Evolutionary conservation across 2,329 filamentous ascomycete genomes (phyloP).

Genomic region (Fusarium mexicanum): DNA sequence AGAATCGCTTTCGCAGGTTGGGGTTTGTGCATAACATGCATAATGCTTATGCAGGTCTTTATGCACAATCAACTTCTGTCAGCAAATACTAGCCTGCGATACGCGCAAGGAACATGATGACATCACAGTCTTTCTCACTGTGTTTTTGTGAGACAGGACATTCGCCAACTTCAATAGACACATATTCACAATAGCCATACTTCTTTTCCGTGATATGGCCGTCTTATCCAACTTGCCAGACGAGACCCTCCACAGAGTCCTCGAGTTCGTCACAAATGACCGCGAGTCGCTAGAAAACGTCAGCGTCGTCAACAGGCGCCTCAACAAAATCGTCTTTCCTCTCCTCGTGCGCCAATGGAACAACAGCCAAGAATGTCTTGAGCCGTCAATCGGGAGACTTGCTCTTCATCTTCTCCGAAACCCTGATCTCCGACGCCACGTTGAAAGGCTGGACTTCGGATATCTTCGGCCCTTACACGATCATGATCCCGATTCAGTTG

Average conservation of each 20-base stretch:
- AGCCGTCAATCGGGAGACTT: not conserved
- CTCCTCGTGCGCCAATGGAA: not conserved
- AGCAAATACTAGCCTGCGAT: not conserved
- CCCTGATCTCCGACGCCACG: not conserved
- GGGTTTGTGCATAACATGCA: not conserved
- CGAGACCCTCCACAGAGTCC: not conserved
- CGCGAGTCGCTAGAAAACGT: not conserved
- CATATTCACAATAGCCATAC: not conserved
- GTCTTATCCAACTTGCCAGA: not conserved
- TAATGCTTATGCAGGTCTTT: not conserved
- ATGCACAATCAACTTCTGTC: not conserved
- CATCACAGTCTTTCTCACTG: not conserved
- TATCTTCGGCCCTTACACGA: not conserved
- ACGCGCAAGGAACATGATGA: rapidly evolving
- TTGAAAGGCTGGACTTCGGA: not conserved
- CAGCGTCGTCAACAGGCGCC: not conserved
- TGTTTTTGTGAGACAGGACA: not conserved
- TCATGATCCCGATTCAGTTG: not conserved
- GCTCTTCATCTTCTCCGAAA: not conserved
- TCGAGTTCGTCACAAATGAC: not conserved
- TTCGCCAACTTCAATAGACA: too few species aligned
- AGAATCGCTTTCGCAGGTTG: rapidly evolving
- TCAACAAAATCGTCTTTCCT: not conserved
- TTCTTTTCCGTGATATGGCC: rapidly evolving
- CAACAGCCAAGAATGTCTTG: not conserved